Evolutionary conservation across 768 basidiomycete species (phyloP).

Genomic region (Trametes elegans): DNA sequence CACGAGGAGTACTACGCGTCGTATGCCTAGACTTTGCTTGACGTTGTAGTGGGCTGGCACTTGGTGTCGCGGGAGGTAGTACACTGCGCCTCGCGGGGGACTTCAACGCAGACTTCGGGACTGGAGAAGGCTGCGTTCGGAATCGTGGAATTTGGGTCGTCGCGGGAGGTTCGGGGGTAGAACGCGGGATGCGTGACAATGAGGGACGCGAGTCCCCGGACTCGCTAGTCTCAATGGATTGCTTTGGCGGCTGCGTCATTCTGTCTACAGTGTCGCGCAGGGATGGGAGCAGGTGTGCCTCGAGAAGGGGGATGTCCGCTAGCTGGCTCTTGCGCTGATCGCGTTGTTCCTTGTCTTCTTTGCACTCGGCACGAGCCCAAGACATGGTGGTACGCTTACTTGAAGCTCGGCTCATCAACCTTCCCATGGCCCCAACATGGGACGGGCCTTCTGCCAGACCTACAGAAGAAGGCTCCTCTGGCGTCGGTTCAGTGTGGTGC

Average conservation of each 20-base stretch:
- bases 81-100: background rate
- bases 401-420: constrained; percentile 3
- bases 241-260: constrained; percentile 50
- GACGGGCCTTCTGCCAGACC: constrained; percentile 2
- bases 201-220: background rate
- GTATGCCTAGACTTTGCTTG: too few species aligned
- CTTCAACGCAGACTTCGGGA: background rate
- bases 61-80: too few species aligned
- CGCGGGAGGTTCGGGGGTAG: background rate
- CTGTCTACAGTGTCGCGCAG: constrained; percentile 69
- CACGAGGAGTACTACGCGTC: too few species aligned
- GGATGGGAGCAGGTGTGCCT: constrained; percentile 65
- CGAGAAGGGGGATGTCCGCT: constrained; percentile 55
- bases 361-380: background rate
- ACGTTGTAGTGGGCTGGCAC: too few species aligned
- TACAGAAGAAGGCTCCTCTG: constrained; percentile 5
- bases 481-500: too few species aligned
- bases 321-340: constrained; percentile 41
- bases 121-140: background rate
- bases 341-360: constrained; percentile 7
- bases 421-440: background rate
- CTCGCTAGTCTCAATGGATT: constrained; percentile 3
- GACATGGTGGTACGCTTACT: constrained; percentile 7
- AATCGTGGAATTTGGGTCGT: constrained; percentile 5
- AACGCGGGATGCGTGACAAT: background rate